Base-by-base conservation (phyloP, 2,329 filamentous ascomycete species). In the Fusarium tanahbumbuense region DNA sequence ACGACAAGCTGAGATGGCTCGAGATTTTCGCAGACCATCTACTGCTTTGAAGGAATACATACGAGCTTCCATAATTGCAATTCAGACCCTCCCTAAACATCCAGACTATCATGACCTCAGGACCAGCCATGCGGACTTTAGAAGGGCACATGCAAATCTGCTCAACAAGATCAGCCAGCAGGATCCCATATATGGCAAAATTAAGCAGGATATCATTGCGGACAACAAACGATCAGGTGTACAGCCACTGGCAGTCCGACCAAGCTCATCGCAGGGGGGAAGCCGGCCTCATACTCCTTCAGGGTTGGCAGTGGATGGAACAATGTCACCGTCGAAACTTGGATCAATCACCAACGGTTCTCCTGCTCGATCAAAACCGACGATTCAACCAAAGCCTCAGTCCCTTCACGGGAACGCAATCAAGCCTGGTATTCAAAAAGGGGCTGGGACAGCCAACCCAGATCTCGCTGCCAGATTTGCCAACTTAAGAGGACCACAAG, bases 11-110 rank as follows among this genome's bases (percentile, higher is more conserved):
- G 86, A 89, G 68, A 87, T 86, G 55, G 83, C 85, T 60, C 84
- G 89, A 62, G 87, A 87, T 65, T 91, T 92, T 80, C 83, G 87
- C 27, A 85, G 89, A 37, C 88, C 90, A 7, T 93, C 96, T 76
- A 80, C 89, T 40, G 94, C 94, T 5, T 91, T 97, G 58, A 88
- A 92, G 70, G 92, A 97, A 66, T 98, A 95, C 76, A 86, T 98
- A 61, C 88, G 91, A 68, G 93, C 94, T 13, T 94, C 88, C 64
- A 90, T 94, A 60, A 91, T 98, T 58, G 87, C 92, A 16, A 86
- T 94, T 53, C 90, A 95, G 59, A 83, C 90, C 44, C 90, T 98
- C 27, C 92, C 93, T 4, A 85, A 85, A 37, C 93, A 97, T 77
- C 88, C 87, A 60, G 92, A 95, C 67, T 97, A 89, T 78, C 87